Conservation (phyloP, 2,329 filamentous ascomycete species). For the Colletotrichum spaethianum region DNA sequence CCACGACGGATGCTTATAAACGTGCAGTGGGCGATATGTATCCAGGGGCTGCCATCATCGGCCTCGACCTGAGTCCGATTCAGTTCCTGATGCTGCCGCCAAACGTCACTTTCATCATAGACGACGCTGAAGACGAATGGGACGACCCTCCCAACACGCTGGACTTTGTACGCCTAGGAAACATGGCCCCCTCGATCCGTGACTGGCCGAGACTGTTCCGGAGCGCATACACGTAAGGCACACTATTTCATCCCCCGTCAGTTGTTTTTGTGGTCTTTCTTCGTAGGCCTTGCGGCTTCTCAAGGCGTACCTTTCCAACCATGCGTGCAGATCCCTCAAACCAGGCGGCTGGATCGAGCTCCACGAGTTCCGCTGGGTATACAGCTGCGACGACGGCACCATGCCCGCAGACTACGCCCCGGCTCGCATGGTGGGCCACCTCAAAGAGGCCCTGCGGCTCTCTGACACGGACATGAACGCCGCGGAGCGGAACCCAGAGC, state of each 20-base stretch:
- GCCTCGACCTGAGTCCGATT: conserved; percentile 78
- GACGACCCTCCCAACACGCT: conserved; percentile 57
- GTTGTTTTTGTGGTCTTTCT: conserved; percentile 52
- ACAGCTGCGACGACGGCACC: conserved; percentile 63
- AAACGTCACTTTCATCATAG: conserved; percentile 82
- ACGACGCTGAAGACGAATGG: conserved; percentile 69
- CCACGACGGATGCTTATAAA: background rate
- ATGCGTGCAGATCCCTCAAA: conserved; percentile 57
- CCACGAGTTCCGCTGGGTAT: conserved; percentile 59
- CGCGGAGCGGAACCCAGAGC: conserved; percentile 54
- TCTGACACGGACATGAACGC: conserved; percentile 57
- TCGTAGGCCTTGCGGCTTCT: conserved; percentile 49
- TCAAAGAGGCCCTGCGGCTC: conserved; percentile 46
- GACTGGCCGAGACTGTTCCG: conserved; percentile 68
- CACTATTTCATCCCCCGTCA: background rate
- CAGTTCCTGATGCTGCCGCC: conserved; percentile 76
- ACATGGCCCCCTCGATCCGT: conserved; percentile 60
- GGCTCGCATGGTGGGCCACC: conserved; percentile 14
- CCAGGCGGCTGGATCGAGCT: conserved; percentile 70
- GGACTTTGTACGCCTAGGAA: conserved; percentile 73
- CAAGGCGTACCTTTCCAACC: conserved; percentile 64
- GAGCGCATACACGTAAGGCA: conserved; percentile 65
- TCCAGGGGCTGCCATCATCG: conserved; percentile 70
- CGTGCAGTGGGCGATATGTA: conserved; percentile 74
- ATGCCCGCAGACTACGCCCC: conserved; percentile 54